Evolutionary conservation across 192 early-diverging fungal genomes (phyloP).

Genomic region (Podila epicladia): DNA sequence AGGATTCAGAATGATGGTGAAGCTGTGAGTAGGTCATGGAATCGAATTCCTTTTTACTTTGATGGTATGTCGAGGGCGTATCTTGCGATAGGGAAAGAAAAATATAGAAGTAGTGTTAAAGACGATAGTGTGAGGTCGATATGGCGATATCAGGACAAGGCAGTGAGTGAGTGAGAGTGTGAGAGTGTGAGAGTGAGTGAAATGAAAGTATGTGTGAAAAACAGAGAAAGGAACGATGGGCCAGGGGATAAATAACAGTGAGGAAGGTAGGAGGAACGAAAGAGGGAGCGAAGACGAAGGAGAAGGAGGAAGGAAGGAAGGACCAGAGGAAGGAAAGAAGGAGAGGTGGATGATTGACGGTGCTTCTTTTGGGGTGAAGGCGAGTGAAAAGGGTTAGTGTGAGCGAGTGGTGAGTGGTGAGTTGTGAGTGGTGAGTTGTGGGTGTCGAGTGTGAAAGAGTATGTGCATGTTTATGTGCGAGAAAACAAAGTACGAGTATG

Average conservation of each 20-base stretch:
- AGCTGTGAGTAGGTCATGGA: slow-evolving; percentile 46
- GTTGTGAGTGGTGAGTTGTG: no score
- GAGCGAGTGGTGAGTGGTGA: no score
- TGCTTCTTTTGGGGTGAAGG: not conserved
- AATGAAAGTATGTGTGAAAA: no score
- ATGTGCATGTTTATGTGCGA: not conserved
- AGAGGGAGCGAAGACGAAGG: not conserved
- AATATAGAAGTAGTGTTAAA: not conserved
- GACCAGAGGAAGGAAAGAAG: no score
- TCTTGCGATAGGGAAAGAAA: not conserved
- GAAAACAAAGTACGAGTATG: not conserved
- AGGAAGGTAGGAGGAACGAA: not conserved
- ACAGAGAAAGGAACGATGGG: not conserved
- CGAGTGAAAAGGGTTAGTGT: no score
- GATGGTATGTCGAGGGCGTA: not conserved
- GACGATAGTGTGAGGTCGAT: not conserved
- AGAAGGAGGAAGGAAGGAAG: not conserved
- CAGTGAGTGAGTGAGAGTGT: not conserved
- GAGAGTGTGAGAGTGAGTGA: not conserved
- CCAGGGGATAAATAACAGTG: not conserved
- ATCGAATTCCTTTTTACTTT: not conserved
- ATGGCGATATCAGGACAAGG: not conserved
- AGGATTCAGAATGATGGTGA: slow-evolving; percentile 11
- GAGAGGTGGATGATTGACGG: not conserved
- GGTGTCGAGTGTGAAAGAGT: not conserved